Percentiles rank a stretch among this genome's conserved stretches.
These are phyloP conservation scores for Zymoseptoria pseudotritici DNA, from an alignment of 2,329 filamentous ascomycete genomes.

Conservation along the genomic window DNA sequence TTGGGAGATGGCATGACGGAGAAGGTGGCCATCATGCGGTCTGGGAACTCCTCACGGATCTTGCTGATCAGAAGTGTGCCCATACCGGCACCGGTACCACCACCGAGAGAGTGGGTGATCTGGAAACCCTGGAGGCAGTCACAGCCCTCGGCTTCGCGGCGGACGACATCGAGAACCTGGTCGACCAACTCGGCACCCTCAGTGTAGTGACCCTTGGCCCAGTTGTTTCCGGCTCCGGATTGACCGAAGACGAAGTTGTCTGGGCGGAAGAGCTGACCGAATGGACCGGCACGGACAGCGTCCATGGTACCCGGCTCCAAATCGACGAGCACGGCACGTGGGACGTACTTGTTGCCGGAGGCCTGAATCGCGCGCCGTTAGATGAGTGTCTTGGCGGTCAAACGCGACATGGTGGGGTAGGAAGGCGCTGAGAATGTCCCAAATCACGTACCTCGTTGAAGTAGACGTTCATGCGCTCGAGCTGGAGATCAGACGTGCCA, in stretches of 20 bases:
- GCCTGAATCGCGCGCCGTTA: slow-evolving; percentile 52
- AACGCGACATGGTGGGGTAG: neutral
- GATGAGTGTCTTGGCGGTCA: slow-evolving; percentile 13
- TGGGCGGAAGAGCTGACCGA: slow-evolving; percentile 97
- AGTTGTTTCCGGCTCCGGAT: slow-evolving; percentile 99
- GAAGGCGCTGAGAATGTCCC: neutral
- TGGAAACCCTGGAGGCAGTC: slow-evolving; percentile 99
- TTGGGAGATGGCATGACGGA: slow-evolving; percentile 98
- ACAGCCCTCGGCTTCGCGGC: slow-evolving; percentile 96
- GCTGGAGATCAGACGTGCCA: slow-evolving; percentile 95
- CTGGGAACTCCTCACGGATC: slow-evolving; percentile 99
- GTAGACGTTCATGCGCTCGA: slow-evolving; percentile 99
- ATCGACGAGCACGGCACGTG: slow-evolving; percentile 97
- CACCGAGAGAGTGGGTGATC: slow-evolving; percentile 99
- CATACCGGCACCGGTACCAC: slow-evolving; percentile 99
- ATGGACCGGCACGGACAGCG: slow-evolving; percentile 93
- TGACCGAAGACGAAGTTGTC: slow-evolving; percentile 99
- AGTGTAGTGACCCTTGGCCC: slow-evolving; percentile 99
- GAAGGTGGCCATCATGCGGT: slow-evolving; percentile 99
- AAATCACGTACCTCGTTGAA: slow-evolving; percentile 70
- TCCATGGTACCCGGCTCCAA: slow-evolving; percentile 99
- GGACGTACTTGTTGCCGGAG: slow-evolving; percentile 97
- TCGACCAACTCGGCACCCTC: slow-evolving; percentile 99
- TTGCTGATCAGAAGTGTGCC: slow-evolving; percentile 99
- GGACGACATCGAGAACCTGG: slow-evolving; percentile 95